phyloP scores from a whole-genome alignment of 169 alveolate species.

The Perkinsus olseni region DNA sequence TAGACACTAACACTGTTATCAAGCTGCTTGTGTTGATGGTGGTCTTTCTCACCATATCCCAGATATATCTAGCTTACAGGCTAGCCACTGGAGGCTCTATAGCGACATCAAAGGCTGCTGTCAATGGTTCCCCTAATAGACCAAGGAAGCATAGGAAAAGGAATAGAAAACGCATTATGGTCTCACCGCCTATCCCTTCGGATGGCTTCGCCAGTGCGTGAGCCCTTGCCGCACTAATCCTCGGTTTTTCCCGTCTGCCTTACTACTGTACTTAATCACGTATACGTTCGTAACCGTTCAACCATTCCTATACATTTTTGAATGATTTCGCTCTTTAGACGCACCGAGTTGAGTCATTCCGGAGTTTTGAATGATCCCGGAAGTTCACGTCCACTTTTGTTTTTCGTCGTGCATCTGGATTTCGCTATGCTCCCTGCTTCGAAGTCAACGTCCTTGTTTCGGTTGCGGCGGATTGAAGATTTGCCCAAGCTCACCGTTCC shows the following conservation, averaged over 20 bases:
- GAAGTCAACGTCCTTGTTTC: neutral
- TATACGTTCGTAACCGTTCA: neutral
- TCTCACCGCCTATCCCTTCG: neutral
- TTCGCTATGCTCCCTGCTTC: neutral
- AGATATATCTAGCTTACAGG: neutral
- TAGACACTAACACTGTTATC: neutral
- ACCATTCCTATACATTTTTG: neutral
- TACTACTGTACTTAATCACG: no score
- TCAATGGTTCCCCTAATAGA: neutral
- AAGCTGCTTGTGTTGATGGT: neutral
- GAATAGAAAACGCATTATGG: neutral
- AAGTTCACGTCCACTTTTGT: no score
- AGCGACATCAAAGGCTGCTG: neutral
- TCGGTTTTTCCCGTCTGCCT: neutral
- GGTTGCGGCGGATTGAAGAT: neutral
- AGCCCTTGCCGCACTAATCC: neutral
- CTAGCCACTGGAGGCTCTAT: neutral
- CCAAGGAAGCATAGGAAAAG: neutral
- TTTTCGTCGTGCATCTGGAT: neutral
- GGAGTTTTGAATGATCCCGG: no score
- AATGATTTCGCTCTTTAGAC: neutral
- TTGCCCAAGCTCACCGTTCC: neutral
- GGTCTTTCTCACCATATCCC: neutral
- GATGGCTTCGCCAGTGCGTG: neutral
- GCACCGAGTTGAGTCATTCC: neutral